These are phyloP conservation scores for Suillus cothurnatus DNA, from an alignment of 768 basidiomycete genomes.

Conservation along the genomic window DNA sequence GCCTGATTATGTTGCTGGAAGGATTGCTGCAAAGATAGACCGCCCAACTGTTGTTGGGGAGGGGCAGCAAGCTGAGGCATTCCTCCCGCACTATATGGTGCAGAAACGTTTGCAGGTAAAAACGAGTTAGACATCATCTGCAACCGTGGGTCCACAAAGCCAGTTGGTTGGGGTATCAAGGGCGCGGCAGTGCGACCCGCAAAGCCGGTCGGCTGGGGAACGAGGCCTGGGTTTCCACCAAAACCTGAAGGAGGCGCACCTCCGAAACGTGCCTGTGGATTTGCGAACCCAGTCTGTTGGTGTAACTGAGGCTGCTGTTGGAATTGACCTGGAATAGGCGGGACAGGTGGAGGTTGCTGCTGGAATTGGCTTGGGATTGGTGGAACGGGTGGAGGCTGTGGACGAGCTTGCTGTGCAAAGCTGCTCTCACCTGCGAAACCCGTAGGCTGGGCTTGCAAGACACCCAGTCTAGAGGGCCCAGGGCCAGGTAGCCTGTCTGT, in stretches of 20 bases:
- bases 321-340: slow-evolving; percentile 53
- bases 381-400: slow-evolving; percentile 62
- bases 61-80: slow-evolving; percentile 61
- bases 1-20: slow-evolving; percentile 87
- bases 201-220: slow-evolving; percentile 46
- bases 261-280: slow-evolving; percentile 49
- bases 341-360: slow-evolving; percentile 59
- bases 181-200: slow-evolving; percentile 43
- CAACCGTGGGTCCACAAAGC: slow-evolving; percentile 80
- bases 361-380: slow-evolving; percentile 59
- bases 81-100: slow-evolving; percentile 60
- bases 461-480: slow-evolving; percentile 31
- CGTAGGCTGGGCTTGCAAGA: slow-evolving; percentile 55
- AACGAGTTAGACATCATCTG: slow-evolving; percentile 91
- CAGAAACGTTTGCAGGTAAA: slow-evolving; percentile 74
- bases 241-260: slow-evolving; percentile 26
- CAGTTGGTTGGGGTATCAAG: slow-evolving; percentile 75
- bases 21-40: slow-evolving; percentile 72
- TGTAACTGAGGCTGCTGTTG: slow-evolving; percentile 51
- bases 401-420: slow-evolving; percentile 42
- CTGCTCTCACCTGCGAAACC: slow-evolving; percentile 44
- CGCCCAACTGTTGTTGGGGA: slow-evolving; percentile 55
- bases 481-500: slow-evolving; percentile 45
- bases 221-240: slow-evolving; percentile 13
- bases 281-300: slow-evolving; percentile 53